Evolutionary conservation across 2,329 filamentous ascomycete species (phyloP).

Genomic region (Scolecobasidium constrictum): DNA sequence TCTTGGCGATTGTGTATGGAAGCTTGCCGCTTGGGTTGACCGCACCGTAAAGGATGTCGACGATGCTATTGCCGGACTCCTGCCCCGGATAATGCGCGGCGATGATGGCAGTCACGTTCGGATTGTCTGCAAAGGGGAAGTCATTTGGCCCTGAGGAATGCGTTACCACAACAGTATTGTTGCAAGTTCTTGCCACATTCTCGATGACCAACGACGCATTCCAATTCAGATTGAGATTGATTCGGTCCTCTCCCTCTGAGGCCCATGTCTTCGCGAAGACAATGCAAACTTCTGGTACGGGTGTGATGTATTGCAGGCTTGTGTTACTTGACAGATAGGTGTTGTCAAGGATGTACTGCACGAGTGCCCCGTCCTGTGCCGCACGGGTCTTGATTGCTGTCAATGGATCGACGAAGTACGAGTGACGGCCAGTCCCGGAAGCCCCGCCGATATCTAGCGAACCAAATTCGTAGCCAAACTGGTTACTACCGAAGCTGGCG

Average conservation of each 20-base stretch:
- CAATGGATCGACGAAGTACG: slow-evolving; percentile 33
- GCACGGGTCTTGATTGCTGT: slow-evolving; percentile 18
- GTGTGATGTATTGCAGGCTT: slow-evolving; percentile 20
- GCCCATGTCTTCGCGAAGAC: slow-evolving; percentile 38
- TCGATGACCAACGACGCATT: slow-evolving; percentile 30
- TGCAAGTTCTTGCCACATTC: slow-evolving; percentile 26
- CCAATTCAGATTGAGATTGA: slow-evolving; percentile 36
- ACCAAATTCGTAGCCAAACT: slow-evolving; percentile 46
- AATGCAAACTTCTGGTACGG: slow-evolving; percentile 23
- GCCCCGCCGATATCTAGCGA: slow-evolving; percentile 61
- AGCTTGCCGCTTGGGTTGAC: slow-evolving; percentile 69
- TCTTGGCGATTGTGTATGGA: slow-evolving; percentile 57
- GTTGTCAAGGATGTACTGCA: slow-evolving; percentile 19
- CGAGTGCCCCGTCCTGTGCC: slow-evolving; percentile 16
- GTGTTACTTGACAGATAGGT: slow-evolving; percentile 21
- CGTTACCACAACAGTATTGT: slow-evolving; percentile 28
- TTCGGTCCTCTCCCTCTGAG: slow-evolving; percentile 40
- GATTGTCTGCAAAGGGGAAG: slow-evolving; percentile 22
- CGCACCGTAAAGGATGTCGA: slow-evolving; percentile 68
- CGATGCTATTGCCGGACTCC: slow-evolving; percentile 73
- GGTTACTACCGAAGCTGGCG: slow-evolving; percentile 65
- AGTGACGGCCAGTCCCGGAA: slow-evolving; percentile 39
- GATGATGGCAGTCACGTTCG: slow-evolving; percentile 28
- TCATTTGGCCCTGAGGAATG: slow-evolving; percentile 26
- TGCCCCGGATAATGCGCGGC: slow-evolving; percentile 48